Percentiles rank a stretch among this genome's conserved stretches.
Evolutionary conservation across 257 asterid genomes (phyloP).

Genomic region (Euphrasia confusa): DNA sequence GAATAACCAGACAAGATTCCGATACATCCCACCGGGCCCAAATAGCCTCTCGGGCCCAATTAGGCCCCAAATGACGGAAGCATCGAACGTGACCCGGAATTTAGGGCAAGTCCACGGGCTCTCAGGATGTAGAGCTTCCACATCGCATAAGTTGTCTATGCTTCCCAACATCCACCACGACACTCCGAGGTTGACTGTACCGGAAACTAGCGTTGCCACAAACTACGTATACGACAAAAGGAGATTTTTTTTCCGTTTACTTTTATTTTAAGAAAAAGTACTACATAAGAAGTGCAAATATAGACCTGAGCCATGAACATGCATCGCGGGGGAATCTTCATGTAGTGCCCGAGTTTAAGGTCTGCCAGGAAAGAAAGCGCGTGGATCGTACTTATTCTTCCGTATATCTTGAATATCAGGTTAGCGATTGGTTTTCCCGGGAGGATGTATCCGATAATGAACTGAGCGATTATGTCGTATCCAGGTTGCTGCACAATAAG

Average conservation of each 20-base stretch:
- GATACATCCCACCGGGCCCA: constrained; percentile 65
- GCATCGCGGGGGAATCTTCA: not conserved
- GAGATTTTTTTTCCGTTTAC: too few relatives aligned
- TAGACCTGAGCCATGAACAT: not conserved
- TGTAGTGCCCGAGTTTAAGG: not conserved
- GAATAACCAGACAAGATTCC: constrained; percentile 86
- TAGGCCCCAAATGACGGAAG: too few relatives aligned
- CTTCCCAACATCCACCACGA: constrained; percentile 90
- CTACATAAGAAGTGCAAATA: too few relatives aligned
- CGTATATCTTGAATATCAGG: not conserved
- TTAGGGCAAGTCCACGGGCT: constrained; percentile 96
- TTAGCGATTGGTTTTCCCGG: not conserved
- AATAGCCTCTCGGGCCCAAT: constrained; percentile 75
- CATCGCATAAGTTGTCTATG: constrained; percentile 77
- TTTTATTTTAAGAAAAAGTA: too few relatives aligned
- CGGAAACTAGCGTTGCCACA: constrained; percentile 70
- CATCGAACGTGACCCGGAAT: constrained; percentile 34
- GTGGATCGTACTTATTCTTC: not conserved
- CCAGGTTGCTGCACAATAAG: too few relatives aligned
- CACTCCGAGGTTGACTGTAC: constrained; percentile 69
- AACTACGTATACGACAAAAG: constrained; percentile 30
- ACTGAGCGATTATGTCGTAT: too few relatives aligned
- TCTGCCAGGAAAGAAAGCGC: not conserved
- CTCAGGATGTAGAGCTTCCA: constrained; percentile 64
- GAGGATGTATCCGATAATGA: too few relatives aligned